These are phyloP conservation scores for Stygiomarasmius scandens DNA, from an alignment of 1,284 basidiomycete species.

Conservation along the genomic window DNA sequence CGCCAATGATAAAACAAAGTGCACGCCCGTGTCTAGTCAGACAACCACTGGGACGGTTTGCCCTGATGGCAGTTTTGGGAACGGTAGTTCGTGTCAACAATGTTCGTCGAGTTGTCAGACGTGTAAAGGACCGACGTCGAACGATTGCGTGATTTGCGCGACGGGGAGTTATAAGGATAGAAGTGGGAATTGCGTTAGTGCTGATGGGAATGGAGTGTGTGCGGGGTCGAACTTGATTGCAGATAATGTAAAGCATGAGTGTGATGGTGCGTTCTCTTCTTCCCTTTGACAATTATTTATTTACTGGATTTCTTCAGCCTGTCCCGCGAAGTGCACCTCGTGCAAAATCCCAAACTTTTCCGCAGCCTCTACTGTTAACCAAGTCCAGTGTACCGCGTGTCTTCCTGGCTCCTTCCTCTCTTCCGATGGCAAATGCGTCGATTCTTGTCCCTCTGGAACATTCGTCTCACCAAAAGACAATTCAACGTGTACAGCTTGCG, in stretches of 20 bases:
- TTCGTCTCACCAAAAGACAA: constrained; percentile 74
- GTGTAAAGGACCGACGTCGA: constrained; percentile 69
- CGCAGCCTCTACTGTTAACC: constrained; percentile 62
- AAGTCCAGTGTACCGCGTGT: constrained; percentile 75
- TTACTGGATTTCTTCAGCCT: constrained; percentile 45
- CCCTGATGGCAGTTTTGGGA: constrained; percentile 65
- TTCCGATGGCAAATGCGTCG: constrained; percentile 66
- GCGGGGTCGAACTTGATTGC: constrained; percentile 67
- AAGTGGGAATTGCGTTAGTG: constrained; percentile 68
- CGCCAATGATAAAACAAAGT: constrained; percentile 67
- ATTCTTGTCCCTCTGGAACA: constrained; percentile 68
- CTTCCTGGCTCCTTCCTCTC: constrained; percentile 75
- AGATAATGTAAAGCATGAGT: constrained; percentile 79
- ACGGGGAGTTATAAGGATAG: constrained; percentile 54
- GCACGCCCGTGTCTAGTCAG: constrained; percentile 52
- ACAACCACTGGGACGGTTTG: constrained; percentile 60
- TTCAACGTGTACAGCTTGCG: constrained; percentile 73
- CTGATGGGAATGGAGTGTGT: constrained; percentile 71
- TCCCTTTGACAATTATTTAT: constrained; percentile 10
- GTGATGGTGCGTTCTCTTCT: constrained; percentile 63
- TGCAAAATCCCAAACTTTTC: constrained; percentile 75
- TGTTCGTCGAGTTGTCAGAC: constrained; percentile 73
- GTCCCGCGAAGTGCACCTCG: constrained; percentile 76
- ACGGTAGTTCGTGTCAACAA: constrained; percentile 52
- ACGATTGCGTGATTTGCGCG: constrained; percentile 70